A percentile compares a stretch with the other conserved stretches of the same genome.
Conservation (phyloP, 2,329 filamentous ascomycete genomes). For the Aspergillus alliaceus region DNA sequence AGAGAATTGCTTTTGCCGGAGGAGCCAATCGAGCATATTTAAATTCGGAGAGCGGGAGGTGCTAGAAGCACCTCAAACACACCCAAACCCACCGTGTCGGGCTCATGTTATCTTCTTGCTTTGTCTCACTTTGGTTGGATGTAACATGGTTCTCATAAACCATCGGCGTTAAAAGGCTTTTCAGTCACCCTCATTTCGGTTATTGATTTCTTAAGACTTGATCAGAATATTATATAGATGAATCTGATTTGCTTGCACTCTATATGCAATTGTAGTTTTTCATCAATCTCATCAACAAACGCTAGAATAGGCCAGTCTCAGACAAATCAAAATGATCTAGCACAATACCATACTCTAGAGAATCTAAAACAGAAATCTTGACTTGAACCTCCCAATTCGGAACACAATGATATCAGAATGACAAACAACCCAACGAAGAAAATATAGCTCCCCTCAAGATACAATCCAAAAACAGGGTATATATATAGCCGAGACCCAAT, state of each 20-base stretch:
- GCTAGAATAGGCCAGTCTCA: not conserved
- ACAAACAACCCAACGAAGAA: not conserved
- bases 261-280: not conserved
- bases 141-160: not conserved
- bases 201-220: not conserved
- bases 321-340: not conserved
- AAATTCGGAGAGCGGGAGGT: slow-evolving; percentile 8
- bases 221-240: not conserved
- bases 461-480: not conserved
- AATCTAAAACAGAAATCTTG: not conserved
- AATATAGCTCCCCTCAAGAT: not conserved
- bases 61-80: not conserved
- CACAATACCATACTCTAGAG: not conserved
- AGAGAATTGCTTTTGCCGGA: slow-evolving; percentile 67
- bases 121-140: not conserved
- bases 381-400: not conserved
- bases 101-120: not conserved
- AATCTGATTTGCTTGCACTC: not conserved
- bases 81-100: not conserved
- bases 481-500: not conserved
- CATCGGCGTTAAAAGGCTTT: not conserved
- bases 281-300: not conserved
- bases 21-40: slow-evolving; percentile 75
- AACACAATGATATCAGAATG: not conserved
- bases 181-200: not conserved